phyloP scores from a whole-genome alignment of 2,329 filamentous ascomycete genomes.

The Fusarium protoensiforme region DNA sequence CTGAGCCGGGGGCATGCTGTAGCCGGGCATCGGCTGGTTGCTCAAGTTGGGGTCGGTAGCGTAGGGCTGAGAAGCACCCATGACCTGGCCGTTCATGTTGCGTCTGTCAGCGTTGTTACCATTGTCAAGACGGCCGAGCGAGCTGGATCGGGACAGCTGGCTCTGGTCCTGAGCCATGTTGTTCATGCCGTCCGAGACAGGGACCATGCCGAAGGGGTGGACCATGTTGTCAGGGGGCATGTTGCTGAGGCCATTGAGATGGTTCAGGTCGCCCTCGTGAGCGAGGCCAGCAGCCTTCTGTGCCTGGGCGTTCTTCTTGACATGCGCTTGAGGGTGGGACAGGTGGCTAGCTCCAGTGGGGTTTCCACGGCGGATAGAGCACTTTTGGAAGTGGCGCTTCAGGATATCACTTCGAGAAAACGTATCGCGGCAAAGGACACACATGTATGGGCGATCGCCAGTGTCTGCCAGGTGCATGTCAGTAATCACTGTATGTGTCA shows the following conservation, averaged over 20 bases:
- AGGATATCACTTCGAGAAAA: constrained; percentile 98
- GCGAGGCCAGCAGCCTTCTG: constrained; percentile 66
- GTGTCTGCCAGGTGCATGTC: constrained; percentile 73
- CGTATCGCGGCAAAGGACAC: constrained; percentile 95
- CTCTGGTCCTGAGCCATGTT: constrained; percentile 70
- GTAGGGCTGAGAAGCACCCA: constrained; percentile 66
- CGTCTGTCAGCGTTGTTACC: constrained; percentile 67
- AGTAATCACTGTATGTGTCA: constrained; percentile 23
- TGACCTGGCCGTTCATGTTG: constrained; percentile 63
- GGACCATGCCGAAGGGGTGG: constrained; percentile 68
- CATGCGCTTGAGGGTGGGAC: constrained; percentile 89
- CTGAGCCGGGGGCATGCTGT: constrained; percentile 71
- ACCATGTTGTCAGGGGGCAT: constrained; percentile 68
- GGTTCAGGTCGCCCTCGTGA: constrained; percentile 66
- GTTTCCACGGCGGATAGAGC: constrained; percentile 94
- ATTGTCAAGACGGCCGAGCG: constrained; percentile 68
- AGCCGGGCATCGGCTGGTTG: constrained; percentile 72
- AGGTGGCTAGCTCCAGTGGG: constrained; percentile 94
- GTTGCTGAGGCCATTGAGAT: constrained; percentile 70
- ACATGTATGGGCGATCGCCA: constrained; percentile 97
- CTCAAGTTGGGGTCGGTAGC: constrained; percentile 70
- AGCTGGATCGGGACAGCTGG: constrained; percentile 71
- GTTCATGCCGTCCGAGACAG: constrained; percentile 67
- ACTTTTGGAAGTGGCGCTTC: constrained; percentile 99
- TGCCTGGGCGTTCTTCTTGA: constrained; percentile 78